Percentiles rank a stretch among this genome's conserved stretches.
phyloP scores from a whole-genome alignment of 1,284 basidiomycete genomes.

The Ganoderma resinaceum region DNA sequence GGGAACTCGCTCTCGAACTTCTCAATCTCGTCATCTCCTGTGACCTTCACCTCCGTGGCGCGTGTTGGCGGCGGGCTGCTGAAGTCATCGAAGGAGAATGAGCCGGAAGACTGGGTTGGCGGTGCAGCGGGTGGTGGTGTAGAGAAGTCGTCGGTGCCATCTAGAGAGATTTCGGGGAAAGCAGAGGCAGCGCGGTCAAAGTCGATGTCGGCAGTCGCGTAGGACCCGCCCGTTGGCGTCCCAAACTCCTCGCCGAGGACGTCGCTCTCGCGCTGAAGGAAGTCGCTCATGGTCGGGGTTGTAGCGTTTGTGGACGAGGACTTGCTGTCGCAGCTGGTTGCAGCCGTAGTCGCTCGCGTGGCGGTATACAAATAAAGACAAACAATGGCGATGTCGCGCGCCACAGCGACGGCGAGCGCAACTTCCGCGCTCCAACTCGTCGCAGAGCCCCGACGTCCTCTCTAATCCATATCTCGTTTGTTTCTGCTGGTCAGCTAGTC shows the following conservation, averaged over 20 bases:
- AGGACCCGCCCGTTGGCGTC: constrained; percentile 38
- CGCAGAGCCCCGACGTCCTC: background rate
- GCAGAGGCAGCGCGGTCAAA: constrained; percentile 81
- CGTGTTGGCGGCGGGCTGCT: constrained; percentile 53
- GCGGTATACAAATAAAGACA: constrained; percentile 12
- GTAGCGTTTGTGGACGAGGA: background rate
- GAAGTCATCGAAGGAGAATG: constrained; percentile 74
- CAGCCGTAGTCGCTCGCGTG: constrained; percentile 7
- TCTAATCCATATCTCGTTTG: background rate
- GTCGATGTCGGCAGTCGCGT: constrained; percentile 62
- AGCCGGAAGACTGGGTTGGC: constrained; percentile 37
- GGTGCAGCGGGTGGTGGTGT: constrained; percentile 44
- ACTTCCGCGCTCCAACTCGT: background rate
- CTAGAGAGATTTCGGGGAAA: constrained; percentile 86
- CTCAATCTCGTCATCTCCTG: constrained; percentile 87
- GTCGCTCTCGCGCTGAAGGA: constrained; percentile 44
- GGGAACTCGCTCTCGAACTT: constrained; percentile 94
- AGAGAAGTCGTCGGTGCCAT: constrained; percentile 62
- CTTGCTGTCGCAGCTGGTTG: background rate
- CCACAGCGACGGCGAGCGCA: background rate
- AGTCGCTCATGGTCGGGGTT: constrained; percentile 39
- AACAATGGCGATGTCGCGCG: constrained; percentile 8
- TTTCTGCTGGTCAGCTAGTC: background rate
- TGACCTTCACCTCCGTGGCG: constrained; percentile 73
- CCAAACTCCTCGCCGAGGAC: constrained; percentile 45